Conservation (phyloP, 805 yeast species). For the Jamesozyma rosinii region DNA sequence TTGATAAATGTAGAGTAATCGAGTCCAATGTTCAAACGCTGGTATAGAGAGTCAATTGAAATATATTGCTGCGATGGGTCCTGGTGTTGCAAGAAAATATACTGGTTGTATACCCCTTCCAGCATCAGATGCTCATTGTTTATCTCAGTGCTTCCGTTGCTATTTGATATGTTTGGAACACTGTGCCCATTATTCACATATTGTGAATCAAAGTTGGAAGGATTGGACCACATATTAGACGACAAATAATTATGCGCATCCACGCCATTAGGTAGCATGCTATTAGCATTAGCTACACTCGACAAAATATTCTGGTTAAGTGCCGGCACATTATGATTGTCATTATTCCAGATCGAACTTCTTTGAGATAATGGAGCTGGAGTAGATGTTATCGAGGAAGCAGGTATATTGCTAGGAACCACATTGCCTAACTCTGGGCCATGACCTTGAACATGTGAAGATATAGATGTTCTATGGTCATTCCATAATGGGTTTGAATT, state of each 20-base stretch:
- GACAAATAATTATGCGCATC: slow-evolving; percentile 1
- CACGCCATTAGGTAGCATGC: not conserved
- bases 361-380: slow-evolving; percentile 6
- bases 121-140: slow-evolving; percentile 1
- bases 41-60: slow-evolving; percentile 19
- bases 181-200: not conserved
- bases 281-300: not conserved
- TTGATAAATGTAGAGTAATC: slow-evolving; percentile 18
- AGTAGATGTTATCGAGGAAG: not conserved
- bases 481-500: slow-evolving; percentile 14
- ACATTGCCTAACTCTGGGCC: not conserved
- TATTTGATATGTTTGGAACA: not conserved
- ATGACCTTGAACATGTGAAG: slow-evolving; percentile 1
- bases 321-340: not conserved
- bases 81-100: slow-evolving; percentile 7
- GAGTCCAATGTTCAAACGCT: slow-evolving; percentile 11
- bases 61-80: slow-evolving; percentile 14
- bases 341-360: slow-evolving; percentile 26
- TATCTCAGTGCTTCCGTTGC: not conserved
- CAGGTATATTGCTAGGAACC: not conserved
- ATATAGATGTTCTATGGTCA: slow-evolving; percentile 3
- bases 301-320: not conserved
- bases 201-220: not conserved
- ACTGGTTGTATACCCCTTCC: slow-evolving; percentile 13
- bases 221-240: slow-evolving; percentile 7